Evolutionary conservation across 2,329 filamentous ascomycete genomes (phyloP).

Genomic region (Colletotrichum phormii): DNA sequence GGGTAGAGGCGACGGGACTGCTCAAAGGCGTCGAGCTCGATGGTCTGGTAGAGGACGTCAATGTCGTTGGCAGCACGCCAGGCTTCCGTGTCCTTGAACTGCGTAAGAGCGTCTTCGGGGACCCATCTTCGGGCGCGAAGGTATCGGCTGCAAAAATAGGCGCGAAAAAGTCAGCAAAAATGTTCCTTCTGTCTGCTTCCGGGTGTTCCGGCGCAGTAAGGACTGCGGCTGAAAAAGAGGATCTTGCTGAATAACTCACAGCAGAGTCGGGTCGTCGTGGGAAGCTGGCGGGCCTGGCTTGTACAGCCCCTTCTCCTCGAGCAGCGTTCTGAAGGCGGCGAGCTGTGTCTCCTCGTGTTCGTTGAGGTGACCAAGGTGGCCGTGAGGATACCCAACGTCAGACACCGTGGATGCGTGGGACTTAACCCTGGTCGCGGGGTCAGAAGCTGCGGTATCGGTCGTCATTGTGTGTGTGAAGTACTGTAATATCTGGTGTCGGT

Average conservation of each 20-base stretch:
- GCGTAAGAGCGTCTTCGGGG: slow-evolving; percentile 79
- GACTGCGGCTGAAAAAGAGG: background rate
- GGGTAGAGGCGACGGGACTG: slow-evolving; percentile 86
- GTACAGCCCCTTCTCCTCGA: slow-evolving; percentile 74
- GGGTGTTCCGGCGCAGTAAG: background rate
- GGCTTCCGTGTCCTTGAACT: slow-evolving; percentile 89
- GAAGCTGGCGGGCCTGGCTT: slow-evolving; percentile 66
- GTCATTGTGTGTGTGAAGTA: slow-evolving; percentile 5
- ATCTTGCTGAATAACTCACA: slow-evolving; percentile 60
- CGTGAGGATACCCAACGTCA: slow-evolving; percentile 73
- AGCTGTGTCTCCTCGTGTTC: slow-evolving; percentile 76
- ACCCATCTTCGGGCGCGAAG: slow-evolving; percentile 87
- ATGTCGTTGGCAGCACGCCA: slow-evolving; percentile 87
- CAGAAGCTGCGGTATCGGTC: slow-evolving; percentile 20
- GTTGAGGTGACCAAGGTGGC: slow-evolving; percentile 84
- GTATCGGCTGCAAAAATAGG: slow-evolving; percentile 74
- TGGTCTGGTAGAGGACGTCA: slow-evolving; percentile 84
- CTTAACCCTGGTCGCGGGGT: slow-evolving; percentile 29
- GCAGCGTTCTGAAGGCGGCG: slow-evolving; percentile 76
- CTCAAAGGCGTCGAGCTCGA: slow-evolving; percentile 87
- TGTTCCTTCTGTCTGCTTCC: background rate
- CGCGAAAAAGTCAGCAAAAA: slow-evolving; percentile 16
- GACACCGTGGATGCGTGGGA: slow-evolving; percentile 29
- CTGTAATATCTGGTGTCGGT: background rate
- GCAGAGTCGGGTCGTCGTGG: slow-evolving; percentile 79